Evolutionary conservation across 2,329 filamentous ascomycete species (phyloP), one percentile per base, ranked within the genome.

Genomic region (Stachybotrys elegans): DNA sequence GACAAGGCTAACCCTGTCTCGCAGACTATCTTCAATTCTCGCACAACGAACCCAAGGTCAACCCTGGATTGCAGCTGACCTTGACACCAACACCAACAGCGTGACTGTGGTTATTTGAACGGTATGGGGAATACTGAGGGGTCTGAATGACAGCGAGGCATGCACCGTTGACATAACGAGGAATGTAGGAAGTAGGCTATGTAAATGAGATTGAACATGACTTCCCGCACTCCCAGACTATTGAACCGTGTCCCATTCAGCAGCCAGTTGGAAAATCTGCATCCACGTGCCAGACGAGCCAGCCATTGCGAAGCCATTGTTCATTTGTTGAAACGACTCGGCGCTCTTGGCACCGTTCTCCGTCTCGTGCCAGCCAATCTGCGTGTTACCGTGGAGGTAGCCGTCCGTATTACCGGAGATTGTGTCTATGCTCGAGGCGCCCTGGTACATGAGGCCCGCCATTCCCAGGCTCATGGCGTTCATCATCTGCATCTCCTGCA

Each of bases 321-420:
- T 51, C 60, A 64, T 63, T 2, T 64, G 57, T 2, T 62, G 54
- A 37, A 54, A 54, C 54, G 61, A 57, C 20, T 65, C 56, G 5
- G 62, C 61, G 5, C 54, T 51, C n/a, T 56, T 62, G 0, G 54
- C 65, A 0, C 65, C 63, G 17, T 62, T 38, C 21, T 59, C 50
- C 16, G 63, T 66, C 27, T 60, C 61, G 32, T 68, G 56, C 49
- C 62, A 68, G 0, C 66, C 66, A 2, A 66, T 22, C 1, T 51
- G 49, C 38, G 53, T 64, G 36, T 57, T 67, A 0, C 66, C 66
- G 39, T 69, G 60, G 41, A 51, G 34, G 17, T 65, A 43, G 0
- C 60, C 59, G 16, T 65, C 59, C 12, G 51, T 58, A 0, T 50
- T 53, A 4, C 55, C 64, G 4, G 50, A 46, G 1, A 65, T 39